Base-by-base conservation (phyloP, 805 yeast genomes). In the Candida ovalis region DNA sequence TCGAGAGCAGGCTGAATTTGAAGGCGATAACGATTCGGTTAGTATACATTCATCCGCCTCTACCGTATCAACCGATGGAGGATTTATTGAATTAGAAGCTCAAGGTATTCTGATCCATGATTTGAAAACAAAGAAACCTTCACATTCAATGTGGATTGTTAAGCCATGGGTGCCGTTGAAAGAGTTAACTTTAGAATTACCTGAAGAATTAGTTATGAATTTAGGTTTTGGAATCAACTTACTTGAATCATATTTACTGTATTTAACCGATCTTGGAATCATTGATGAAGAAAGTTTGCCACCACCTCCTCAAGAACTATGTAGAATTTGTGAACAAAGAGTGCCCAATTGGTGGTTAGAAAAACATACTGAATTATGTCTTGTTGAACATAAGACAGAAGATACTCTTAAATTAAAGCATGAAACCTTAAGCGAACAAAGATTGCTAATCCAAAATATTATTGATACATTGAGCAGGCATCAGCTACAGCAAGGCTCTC, bases 301-400 rank as follows among this genome's bases (percentile, higher is more conserved):
- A 0, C 76, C 81, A n/a, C 97, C 96, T 1, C 83, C 84, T 22
- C 76, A 82, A 48, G 89, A 87, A 33, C 70, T 94, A 28, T 94
- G 99, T 65, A 77, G 97, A 42, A 90, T 94, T 24, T 94, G 99
- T 67, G 99, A 94, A 61, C 81, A 82, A 27, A 78, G 78, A 42
- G 82, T 90, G n/a, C 97, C 96, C 3, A 86, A 90, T 3, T 94
- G 99, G 99, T 94, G 96, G 86, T 73, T 94, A 36, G 99, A 92
- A 58, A 77, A 84, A 43, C 99, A 94, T 67, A 84, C 92, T 1
- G 94, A 90, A 60, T 70, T 87, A 42, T 94, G 99, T 59, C 73
- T 87, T 25, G 78, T 88, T 32, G 97, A 91, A 63, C 96, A 90
- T 67, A 78, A 82, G 58, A 79, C 86, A 10, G 90, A 84, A 59